phyloP scores from a whole-genome alignment of 2,329 filamentous ascomycete species.

The Fusarium transvaalense region DNA sequence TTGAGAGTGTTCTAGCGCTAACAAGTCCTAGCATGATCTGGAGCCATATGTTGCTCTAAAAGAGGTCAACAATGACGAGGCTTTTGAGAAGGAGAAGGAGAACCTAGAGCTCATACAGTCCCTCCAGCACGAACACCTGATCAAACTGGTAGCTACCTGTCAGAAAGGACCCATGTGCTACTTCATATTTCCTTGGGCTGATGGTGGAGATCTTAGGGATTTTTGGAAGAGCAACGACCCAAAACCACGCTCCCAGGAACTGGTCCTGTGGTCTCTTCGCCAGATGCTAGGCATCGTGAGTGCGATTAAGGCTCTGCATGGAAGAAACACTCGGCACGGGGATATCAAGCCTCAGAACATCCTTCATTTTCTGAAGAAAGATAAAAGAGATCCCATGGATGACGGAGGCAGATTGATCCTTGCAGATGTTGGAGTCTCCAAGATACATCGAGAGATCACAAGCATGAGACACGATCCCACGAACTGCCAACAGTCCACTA shows the following conservation, averaged over 20 bases:
- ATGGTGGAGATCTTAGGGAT: conserved; percentile 28
- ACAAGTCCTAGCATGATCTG: background rate
- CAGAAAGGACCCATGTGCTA: conserved; percentile 13
- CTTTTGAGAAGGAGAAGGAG: conserved; percentile 15
- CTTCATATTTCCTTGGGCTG: conserved; percentile 38
- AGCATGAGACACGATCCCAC: conserved; percentile 21
- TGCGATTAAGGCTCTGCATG: conserved; percentile 23
- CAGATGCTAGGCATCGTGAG: conserved; percentile 32
- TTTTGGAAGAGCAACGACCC: conserved; percentile 14
- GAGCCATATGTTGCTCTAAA: conserved; percentile 26
- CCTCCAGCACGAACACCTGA: conserved; percentile 25
- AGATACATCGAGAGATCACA: conserved; percentile 17
- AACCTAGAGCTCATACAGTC: conserved; percentile 11
- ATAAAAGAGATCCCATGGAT: fast-evolving
- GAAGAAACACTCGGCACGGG: conserved; percentile 26
- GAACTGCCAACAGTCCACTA: conserved; percentile 13
- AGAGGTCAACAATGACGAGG: background rate
- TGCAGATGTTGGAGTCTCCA: conserved; percentile 38
- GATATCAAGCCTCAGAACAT: conserved; percentile 41
- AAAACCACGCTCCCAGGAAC: background rate
- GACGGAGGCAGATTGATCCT: conserved; percentile 7
- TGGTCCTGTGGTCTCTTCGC: conserved; percentile 23
- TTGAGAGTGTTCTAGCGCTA: fast-evolving
- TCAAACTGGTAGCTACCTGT: conserved; percentile 22
- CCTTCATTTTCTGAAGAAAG: conserved; percentile 15